Conservation (phyloP, 768 basidiomycete species). For the Lactarius sanguifluus region DNA sequence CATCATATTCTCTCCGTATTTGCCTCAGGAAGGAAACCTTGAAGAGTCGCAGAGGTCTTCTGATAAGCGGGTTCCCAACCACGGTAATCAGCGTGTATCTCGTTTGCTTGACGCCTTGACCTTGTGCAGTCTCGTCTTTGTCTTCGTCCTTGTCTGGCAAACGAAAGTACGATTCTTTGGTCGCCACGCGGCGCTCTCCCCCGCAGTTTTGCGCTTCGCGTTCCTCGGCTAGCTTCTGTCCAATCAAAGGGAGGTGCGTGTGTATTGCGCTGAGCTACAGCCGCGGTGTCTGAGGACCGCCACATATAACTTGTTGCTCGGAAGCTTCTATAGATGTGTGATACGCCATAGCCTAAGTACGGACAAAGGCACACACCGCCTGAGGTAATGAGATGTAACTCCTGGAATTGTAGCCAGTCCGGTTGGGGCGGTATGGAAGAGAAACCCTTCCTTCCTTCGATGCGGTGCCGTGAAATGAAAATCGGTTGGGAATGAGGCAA, state of each 20-base stretch:
- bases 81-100: background rate
- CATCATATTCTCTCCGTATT: background rate
- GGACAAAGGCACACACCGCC: background rate
- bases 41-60: background rate
- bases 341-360: constrained; percentile 1
- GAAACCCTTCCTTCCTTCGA: background rate
- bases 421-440: background rate
- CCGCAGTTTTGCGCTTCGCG: constrained; percentile 5
- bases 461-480: constrained; percentile 9
- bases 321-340: background rate
- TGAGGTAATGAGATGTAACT: background rate
- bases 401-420: background rate
- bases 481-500: background rate
- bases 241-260: background rate
- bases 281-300: background rate
- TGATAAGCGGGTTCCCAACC: constrained; percentile 7
- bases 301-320: background rate
- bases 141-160: background rate
- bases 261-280: background rate
- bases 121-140: background rate
- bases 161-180: background rate
- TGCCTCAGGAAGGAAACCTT: background rate
- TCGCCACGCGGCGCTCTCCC: background rate
- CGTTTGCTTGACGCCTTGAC: background rate
- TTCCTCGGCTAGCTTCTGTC: constrained; percentile 3